A percentile compares a stretch with the other conserved stretches of the same genome.
Conservation (phyloP, 345 rosid species). For the Pistacia integerrima region DNA sequence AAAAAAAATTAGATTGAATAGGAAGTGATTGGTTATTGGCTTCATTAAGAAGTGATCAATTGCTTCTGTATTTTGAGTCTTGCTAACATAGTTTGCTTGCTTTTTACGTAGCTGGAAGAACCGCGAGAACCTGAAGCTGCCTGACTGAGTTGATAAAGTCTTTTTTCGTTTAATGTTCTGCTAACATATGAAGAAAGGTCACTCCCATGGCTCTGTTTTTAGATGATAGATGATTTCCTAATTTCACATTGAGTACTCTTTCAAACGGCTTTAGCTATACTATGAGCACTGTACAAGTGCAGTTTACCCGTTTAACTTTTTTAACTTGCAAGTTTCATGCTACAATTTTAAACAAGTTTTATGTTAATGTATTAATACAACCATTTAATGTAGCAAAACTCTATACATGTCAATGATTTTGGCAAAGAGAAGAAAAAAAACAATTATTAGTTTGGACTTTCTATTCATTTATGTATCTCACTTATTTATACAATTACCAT, state of each 20-base stretch:
- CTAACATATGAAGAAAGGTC: not conserved
- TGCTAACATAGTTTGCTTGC: not conserved
- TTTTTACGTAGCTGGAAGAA: conserved; percentile 44
- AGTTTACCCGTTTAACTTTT: too few relatives aligned
- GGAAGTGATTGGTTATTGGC: not conserved
- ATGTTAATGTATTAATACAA: too few relatives aligned
- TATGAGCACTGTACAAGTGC: too few relatives aligned
- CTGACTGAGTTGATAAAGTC: conserved; percentile 25
- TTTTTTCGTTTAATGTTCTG: not conserved
- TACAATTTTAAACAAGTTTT: too few relatives aligned
- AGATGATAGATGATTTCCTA: not conserved
- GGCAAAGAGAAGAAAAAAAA: too few relatives aligned
- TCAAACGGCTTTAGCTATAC: too few relatives aligned
- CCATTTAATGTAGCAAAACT: too few relatives aligned
- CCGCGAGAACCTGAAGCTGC: conserved; percentile 40
- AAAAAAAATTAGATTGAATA: not conserved
- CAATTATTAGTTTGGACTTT: too few relatives aligned
- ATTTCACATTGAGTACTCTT: not conserved
- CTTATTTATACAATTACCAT: too few relatives aligned
- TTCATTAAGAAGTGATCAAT: not conserved
- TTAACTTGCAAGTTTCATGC: too few relatives aligned
- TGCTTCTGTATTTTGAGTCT: not conserved
- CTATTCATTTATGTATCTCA: too few relatives aligned
- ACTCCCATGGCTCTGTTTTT: not conserved
- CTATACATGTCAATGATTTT: too few relatives aligned